These are phyloP conservation scores for Kuraishia ogatae DNA, from an alignment of 805 yeast species.

Conservation along the genomic window DNA sequence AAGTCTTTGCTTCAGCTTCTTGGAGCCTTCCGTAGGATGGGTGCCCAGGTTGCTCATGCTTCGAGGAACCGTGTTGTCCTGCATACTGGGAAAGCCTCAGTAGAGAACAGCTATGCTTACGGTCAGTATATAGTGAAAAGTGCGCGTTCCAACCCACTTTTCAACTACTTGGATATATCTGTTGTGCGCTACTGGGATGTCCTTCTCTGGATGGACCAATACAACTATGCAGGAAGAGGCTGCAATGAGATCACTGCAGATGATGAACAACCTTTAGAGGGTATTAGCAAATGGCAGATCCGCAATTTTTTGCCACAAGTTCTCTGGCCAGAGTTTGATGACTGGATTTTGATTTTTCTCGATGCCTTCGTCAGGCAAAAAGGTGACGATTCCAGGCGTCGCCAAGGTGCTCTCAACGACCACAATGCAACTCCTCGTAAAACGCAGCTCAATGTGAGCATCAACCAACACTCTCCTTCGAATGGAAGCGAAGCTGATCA, in stretches of 20 bases:
- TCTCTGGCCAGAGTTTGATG: constrained; percentile 76
- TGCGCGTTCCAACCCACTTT: constrained; percentile 70
- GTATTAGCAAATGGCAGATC: constrained; percentile 71
- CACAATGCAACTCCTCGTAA: constrained; percentile 44
- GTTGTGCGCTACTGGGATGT: constrained; percentile 84
- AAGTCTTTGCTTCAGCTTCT: constrained; percentile 75
- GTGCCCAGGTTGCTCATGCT: constrained; percentile 75
- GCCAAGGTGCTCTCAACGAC: constrained; percentile 7
- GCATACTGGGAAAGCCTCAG: constrained; percentile 66
- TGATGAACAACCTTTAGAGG: constrained; percentile 34
- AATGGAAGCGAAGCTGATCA: constrained; percentile 6
- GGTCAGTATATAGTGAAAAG: constrained; percentile 78
- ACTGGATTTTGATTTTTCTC: constrained; percentile 73
- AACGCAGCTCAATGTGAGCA: constrained; percentile 56
- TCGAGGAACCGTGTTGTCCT: constrained; percentile 66
- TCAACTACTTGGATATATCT: constrained; percentile 69
- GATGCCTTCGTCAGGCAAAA: constrained; percentile 59
- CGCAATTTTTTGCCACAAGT: constrained; percentile 64
- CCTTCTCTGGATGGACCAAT: constrained; percentile 91
- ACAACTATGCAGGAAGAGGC: constrained; percentile 72
- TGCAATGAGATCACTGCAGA: constrained; percentile 36
- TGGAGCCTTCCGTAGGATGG: constrained; percentile 70
- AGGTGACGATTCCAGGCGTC: constrained; percentile 19
- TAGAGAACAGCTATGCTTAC: constrained; percentile 85
- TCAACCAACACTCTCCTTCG: constrained; percentile 28